Base-by-base conservation (phyloP, 768 basidiomycete genomes). In the Guyanaporus albipodus region DNA sequence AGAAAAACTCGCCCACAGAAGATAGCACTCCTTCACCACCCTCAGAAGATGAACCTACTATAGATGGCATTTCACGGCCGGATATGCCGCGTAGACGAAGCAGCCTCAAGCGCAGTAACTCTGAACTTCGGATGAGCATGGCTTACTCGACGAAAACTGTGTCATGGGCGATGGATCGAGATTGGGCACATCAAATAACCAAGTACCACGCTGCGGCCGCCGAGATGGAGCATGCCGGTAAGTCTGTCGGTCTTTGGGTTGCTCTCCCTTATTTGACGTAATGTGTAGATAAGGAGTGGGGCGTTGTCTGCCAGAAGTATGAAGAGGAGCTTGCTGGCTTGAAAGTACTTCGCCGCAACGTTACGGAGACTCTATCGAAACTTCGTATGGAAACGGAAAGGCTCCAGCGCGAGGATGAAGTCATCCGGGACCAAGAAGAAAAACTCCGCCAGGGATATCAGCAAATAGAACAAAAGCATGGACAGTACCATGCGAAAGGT, bases 141-240 rank as follows among this genome's bases (percentile, higher is more conserved):
- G 67, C 63, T 27, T 79, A 82, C 49, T 69, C 79, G 23, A 64
- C 73, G 15, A 87, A 87, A 67, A 76, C 78, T 6, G 85, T 87
- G 8, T 83, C 84, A 29, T 87, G 85, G 85, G 85, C 85, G 21
- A 85, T 85, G 66, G 76, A 82, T 48, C 74, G 72, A 11, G 82
- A 82, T 43, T 73, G 80, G 68, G 70, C 74, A 22, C 73, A 73
- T 8, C 80, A 82, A 53, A 70, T 83, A 47, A 70, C 73, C 28
- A 77, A 77, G 50, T 73, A 73, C 46, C 64, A 72, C 15, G 60
- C 68, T 46, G 66, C 67, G 10, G 58, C 71, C 18, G 69, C 69
- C 44, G 67, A 72, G 45, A 67, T 71, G 2, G 73, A 76, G 34
- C 62, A 64, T 48, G 64, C 68, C 8, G 67, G 72, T 73, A 33